Base-by-base conservation (phyloP, 176 grass and related monocot species). In the Oryza australiensis region DNA sequence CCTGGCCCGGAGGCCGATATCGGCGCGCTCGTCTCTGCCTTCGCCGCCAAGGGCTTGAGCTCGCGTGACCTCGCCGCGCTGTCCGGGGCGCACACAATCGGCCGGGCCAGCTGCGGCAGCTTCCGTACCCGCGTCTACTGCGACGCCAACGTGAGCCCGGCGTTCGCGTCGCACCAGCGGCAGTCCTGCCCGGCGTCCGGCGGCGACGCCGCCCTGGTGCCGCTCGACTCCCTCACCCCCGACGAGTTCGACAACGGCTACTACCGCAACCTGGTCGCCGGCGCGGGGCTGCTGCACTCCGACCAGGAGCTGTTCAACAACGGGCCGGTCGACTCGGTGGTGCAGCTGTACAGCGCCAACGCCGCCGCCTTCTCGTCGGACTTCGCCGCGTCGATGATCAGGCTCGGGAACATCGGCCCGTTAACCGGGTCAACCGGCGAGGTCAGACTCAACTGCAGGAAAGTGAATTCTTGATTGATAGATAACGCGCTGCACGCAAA, bases 271-370 rank as follows among this genome's bases (percentile, higher is more conserved):
- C 82, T 97, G 11, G 77, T 94, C 26, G 35, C 69, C 48, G 82
- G 80, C 63, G 79, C 75, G 14, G 94, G 87, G 3, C 84, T 97
- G 64, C 78, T 97, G 22, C 94, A 90, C 82, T 97, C 94, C 1
- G 94, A 97, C 72, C 94, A 97, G 87, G 83, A 87, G 77, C 88
- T 97, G 29, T 97, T 92, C 86, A 94, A 87, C 83, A 90, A 90
- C 75, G 89, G 87, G 0, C 32, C 88, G 1, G 66, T 88, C 9
- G 92, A 97, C 55, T 18, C 42, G 9, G 67, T 94, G 5, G 94
- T 92, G 30, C 40, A 83, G 3, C 74, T 73, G 1, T 97, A 97
- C 77, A 86, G 94, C 72, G 8, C 73, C 16, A 94, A 94, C 41
- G 72, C 55, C 10, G 64, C 20, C 26, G 79, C 85, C 2, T 97